These are phyloP conservation scores for Coelastrella sp. DNA, from an alignment of 139 green algal genomes.

Conservation along the genomic window DNA sequence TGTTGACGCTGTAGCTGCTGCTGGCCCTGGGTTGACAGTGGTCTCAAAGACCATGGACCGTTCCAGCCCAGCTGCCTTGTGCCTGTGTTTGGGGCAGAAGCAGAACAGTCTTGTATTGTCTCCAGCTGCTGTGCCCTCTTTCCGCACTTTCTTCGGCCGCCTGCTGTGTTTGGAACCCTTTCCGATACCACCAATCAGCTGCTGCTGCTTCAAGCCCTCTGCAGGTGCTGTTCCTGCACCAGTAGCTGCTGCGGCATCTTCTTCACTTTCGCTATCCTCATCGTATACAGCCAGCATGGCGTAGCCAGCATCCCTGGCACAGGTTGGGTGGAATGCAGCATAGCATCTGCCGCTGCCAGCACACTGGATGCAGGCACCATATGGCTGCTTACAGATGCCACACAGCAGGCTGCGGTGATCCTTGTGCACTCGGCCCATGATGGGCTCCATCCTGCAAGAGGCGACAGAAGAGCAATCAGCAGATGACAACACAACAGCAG, in stretches of 20 bases:
- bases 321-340: slow-evolving; percentile 83
- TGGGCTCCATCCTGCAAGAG: slow-evolving; percentile 40
- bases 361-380: slow-evolving; percentile 87
- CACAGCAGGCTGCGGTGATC: slow-evolving; percentile 65
- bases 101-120: slow-evolving; percentile 59
- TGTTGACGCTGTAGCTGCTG: slow-evolving; percentile 6
- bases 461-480: not conserved
- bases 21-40: not conserved
- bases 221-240: not conserved
- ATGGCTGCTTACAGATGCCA: slow-evolving; percentile 73
- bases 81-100: slow-evolving; percentile 71
- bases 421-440: slow-evolving; percentile 45
- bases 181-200: not conserved
- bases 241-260: not conserved
- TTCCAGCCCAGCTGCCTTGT: not conserved
- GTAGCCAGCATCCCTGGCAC: slow-evolving; percentile 66
- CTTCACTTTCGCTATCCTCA: slow-evolving; percentile 44
- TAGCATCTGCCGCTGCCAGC: slow-evolving; percentile 67
- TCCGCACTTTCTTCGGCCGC: slow-evolving; percentile 1
- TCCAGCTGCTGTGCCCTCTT: slow-evolving; percentile 36
- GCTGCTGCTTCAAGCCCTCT: not conserved
- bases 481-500: not conserved
- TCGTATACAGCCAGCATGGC: slow-evolving; percentile 48
- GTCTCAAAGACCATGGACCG: not conserved
- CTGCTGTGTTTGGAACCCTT: not conserved